A percentile compares a stretch with the other conserved stretches of the same genome.
phyloP scores from a whole-genome alignment of 768 basidiomycete species.

The Amyloporia xantha region DNA sequence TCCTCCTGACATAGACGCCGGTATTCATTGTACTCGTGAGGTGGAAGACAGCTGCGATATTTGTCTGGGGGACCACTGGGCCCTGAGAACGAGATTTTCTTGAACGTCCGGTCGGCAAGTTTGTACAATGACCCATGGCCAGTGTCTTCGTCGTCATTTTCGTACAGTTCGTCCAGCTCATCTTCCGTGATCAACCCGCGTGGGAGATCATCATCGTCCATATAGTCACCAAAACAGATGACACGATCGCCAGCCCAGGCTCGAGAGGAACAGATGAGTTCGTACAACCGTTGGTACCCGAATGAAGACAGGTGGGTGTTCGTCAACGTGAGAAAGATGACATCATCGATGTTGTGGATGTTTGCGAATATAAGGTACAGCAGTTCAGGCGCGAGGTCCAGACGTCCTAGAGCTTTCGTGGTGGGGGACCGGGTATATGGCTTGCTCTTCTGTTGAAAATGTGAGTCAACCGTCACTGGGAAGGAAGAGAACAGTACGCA shows the following conservation, averaged over 20 bases:
- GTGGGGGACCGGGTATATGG: background rate
- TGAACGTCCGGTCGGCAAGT: background rate
- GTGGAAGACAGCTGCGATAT: background rate
- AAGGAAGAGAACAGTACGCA: background rate
- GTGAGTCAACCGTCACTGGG: background rate
- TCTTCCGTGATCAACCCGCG: background rate
- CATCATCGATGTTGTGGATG: background rate
- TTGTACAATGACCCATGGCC: background rate
- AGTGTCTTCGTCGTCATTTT: background rate
- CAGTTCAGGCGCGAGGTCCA: constrained; percentile 3
- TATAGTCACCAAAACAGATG: constrained; percentile 6
- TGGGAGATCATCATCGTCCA: constrained; percentile 1
- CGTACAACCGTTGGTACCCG: background rate
- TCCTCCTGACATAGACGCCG: background rate
- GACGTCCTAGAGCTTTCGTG: background rate
- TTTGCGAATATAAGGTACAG: background rate
- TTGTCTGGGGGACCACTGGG: background rate
- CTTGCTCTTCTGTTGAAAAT: background rate
- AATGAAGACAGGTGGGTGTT: background rate
- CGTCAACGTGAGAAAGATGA: background rate
- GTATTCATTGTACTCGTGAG: background rate
- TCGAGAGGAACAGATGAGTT: background rate
- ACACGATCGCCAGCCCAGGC: constrained; percentile 1
- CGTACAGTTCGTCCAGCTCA: background rate
- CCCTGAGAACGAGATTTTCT: background rate